phyloP scores from a whole-genome alignment of 2,329 filamentous ascomycete genomes.

The Trichoderma sp. region DNA sequence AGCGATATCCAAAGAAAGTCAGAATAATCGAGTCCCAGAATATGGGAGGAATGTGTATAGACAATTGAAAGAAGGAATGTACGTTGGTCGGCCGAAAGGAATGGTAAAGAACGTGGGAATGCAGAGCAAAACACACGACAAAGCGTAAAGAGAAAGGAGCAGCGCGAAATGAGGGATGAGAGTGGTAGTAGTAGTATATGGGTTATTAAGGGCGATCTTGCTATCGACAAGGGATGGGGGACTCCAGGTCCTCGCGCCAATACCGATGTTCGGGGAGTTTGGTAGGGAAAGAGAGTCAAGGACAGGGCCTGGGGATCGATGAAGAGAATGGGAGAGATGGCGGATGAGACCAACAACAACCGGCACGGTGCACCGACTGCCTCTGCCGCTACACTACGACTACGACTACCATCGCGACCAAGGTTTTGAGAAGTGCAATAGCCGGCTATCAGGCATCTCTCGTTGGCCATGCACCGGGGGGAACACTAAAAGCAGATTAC shows the following conservation, averaged over 20 bases:
- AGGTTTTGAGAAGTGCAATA: conserved; percentile 1
- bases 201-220: conserved; percentile 14
- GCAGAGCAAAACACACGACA: conserved; percentile 13
- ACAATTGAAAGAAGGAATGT: conserved; percentile 22
- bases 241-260: conserved; percentile 12
- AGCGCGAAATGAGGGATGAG: conserved; percentile 6
- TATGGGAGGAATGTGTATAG: conserved; percentile 16
- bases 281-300: background rate
- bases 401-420: background rate
- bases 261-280: background rate
- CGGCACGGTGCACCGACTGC: background rate
- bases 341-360: conserved; percentile 2
- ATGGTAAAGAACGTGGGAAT: conserved; percentile 23
- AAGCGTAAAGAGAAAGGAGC: conserved; percentile 8
- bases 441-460: conserved; percentile 12
- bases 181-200: background rate
- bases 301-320: background rate
- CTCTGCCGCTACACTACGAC: background rate
- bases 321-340: background rate
- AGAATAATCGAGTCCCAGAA: background rate
- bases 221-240: conserved; percentile 17
- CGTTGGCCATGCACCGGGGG: background rate
- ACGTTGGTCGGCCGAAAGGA: conserved; percentile 19
- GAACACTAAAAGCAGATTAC: conserved; percentile 19
- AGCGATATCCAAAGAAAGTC: background rate